phyloP scores from a whole-genome alignment of 225 moss, liverwort and hornwort genomes.

The Physcomitrium patens region DNA sequence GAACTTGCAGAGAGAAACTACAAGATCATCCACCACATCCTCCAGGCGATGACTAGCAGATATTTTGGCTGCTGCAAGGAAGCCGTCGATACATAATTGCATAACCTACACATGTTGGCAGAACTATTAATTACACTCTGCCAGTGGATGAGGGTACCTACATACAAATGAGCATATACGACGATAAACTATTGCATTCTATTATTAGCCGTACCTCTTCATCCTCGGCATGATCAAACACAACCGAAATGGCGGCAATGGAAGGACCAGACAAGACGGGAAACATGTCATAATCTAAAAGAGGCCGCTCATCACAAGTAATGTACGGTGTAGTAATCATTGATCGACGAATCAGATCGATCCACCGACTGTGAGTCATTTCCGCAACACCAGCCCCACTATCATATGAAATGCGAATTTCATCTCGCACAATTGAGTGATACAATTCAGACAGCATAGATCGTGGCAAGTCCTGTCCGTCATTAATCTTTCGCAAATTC shows the following conservation, averaged over 20 bases:
- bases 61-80: slow-evolving; percentile 71
- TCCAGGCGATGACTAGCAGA: slow-evolving; percentile 68
- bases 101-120: slow-evolving; percentile 60
- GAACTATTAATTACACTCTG: slow-evolving; percentile 58
- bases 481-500: slow-evolving; percentile 23
- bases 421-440: slow-evolving; percentile 69
- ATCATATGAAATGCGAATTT: slow-evolving; percentile 71
- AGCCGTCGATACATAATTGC: slow-evolving; percentile 63
- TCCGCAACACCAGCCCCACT: slow-evolving; percentile 67
- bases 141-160: slow-evolving; percentile 3
- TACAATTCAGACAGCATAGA: slow-evolving; percentile 67
- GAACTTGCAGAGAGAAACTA: slow-evolving; percentile 75
- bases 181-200: slow-evolving; percentile 25
- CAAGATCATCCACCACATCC: slow-evolving; percentile 73
- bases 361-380: slow-evolving; percentile 80
- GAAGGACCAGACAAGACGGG: slow-evolving; percentile 74
- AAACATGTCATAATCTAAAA: slow-evolving; percentile 78
- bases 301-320: slow-evolving; percentile 57
- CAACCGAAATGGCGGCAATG: slow-evolving; percentile 59
- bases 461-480: background rate
- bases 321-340: slow-evolving; percentile 60
- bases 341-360: slow-evolving; percentile 69
- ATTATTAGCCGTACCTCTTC: slow-evolving; percentile 45
- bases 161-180: slow-evolving; percentile 25
- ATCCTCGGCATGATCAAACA: slow-evolving; percentile 75